Conservation (phyloP, 2,329 filamentous ascomycete genomes). For the Talaromyces sp. region DNA sequence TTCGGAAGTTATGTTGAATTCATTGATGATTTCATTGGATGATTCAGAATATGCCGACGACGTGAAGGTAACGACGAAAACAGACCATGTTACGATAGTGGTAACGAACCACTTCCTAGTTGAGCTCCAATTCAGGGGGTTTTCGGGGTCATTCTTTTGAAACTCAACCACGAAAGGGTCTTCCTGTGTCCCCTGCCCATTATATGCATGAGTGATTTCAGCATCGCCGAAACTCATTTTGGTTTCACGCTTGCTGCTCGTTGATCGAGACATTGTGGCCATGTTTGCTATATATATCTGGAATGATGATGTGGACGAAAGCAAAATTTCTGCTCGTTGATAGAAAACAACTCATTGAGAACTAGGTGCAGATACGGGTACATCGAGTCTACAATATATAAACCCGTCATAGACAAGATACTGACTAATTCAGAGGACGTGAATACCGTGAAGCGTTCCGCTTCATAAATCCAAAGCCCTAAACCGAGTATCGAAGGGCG, state of each 20-base stretch:
- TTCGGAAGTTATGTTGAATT: constrained; percentile 29
- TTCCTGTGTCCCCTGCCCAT: constrained; percentile 40
- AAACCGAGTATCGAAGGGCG: neutral
- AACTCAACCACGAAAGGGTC: constrained; percentile 44
- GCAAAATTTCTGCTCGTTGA: no score
- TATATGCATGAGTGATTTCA: constrained; percentile 21
- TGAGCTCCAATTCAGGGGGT: constrained; percentile 36
- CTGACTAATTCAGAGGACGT: neutral
- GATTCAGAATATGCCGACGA: constrained; percentile 31
- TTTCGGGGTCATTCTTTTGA: constrained; percentile 40
- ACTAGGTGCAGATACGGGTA: no score
- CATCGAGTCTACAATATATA: neutral
- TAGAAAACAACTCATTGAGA: no score
- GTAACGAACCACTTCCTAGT: constrained; percentile 42
- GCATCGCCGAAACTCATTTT: neutral
- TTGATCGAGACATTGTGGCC: neutral
- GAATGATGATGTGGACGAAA: no score
- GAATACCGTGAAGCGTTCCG: neutral
- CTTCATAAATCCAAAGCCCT: neutral
- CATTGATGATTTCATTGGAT: constrained; percentile 23
- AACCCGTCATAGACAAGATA: neutral
- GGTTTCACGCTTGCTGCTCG: neutral
- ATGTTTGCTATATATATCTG: no score
- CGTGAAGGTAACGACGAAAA: constrained; percentile 41
- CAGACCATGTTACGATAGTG: constrained; percentile 36